phyloP scores from a whole-genome alignment of 1,284 basidiomycete species.

The Moesziomyces aphidis region DNA sequence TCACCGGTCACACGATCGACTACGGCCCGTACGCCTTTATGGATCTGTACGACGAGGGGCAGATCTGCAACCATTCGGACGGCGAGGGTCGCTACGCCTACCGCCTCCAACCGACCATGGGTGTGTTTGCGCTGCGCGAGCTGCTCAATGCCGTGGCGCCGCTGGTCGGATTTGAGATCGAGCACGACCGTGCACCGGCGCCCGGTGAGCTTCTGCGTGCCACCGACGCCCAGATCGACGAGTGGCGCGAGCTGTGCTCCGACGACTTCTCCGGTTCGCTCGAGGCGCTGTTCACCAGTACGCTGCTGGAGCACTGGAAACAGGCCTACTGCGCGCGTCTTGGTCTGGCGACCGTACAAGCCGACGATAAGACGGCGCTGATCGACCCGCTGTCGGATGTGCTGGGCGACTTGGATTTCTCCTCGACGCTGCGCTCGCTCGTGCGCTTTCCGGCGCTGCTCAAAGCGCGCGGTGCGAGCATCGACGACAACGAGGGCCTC shows the following conservation, averaged over 20 bases:
- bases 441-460: slow-evolving; percentile 40
- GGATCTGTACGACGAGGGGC: slow-evolving; percentile 75
- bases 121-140: slow-evolving; percentile 54
- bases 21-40: slow-evolving; percentile 87
- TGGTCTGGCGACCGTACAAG: slow-evolving; percentile 31
- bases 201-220: slow-evolving; percentile 51
- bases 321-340: slow-evolving; percentile 46
- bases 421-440: slow-evolving; percentile 50
- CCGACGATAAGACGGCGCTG: slow-evolving; percentile 34
- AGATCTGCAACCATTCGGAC: slow-evolving; percentile 95
- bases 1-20: slow-evolving; percentile 91
- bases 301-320: slow-evolving; percentile 57
- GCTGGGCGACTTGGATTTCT: slow-evolving; percentile 53
- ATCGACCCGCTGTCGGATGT: slow-evolving; percentile 36
- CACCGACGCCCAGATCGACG: slow-evolving; percentile 33
- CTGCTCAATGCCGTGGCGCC: slow-evolving; percentile 40
- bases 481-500: slow-evolving; percentile 29
- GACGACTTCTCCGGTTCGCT: slow-evolving; percentile 46
- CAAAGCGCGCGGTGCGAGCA: slow-evolving; percentile 12
- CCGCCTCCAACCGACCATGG: slow-evolving; percentile 71
- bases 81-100: slow-evolving; percentile 87
- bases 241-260: slow-evolving; percentile 42
- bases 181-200: slow-evolving; percentile 65
- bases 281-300: slow-evolving; percentile 42
- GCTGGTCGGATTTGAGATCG: slow-evolving; percentile 49